Conservation (phyloP, 495 filamentous ascomycete species). For the Halenospora varia region DNA sequence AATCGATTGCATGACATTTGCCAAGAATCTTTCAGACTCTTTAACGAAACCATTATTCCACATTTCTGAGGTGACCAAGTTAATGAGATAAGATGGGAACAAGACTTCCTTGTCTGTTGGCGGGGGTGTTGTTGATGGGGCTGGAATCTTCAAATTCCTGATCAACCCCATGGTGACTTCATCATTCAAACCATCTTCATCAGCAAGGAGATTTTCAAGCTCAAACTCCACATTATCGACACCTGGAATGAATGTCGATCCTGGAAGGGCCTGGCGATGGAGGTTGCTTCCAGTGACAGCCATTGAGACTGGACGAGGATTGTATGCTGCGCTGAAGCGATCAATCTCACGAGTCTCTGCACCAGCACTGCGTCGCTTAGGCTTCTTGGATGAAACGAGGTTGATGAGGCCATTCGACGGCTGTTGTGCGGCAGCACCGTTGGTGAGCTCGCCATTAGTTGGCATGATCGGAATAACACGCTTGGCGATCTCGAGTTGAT, state of each 20-base stretch:
- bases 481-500: slow-evolving; percentile 85
- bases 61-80: slow-evolving; percentile 98
- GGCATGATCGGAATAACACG: slow-evolving; percentile 52
- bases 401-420: slow-evolving; percentile 84
- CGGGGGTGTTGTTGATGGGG: slow-evolving; percentile 74
- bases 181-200: slow-evolving; percentile 92
- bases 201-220: slow-evolving; percentile 86
- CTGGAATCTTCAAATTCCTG: slow-evolving; percentile 90
- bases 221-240: slow-evolving; percentile 89
- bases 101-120: slow-evolving; percentile 97
- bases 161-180: slow-evolving; percentile 96
- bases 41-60: slow-evolving; percentile 99
- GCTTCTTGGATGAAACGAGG: slow-evolving; percentile 94
- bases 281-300: slow-evolving; percentile 61
- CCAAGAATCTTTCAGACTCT: slow-evolving; percentile 96
- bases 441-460: slow-evolving; percentile 66
- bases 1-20: slow-evolving; percentile 99
- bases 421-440: slow-evolving; percentile 53
- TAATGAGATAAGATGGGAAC: slow-evolving; percentile 98
- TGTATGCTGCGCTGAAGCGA: slow-evolving; percentile 85
- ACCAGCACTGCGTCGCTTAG: slow-evolving; percentile 90
- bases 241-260: slow-evolving; percentile 69
- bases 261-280: slow-evolving; percentile 61
- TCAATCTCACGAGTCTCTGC: slow-evolving; percentile 80
- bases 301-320: slow-evolving; percentile 95